Base-by-base conservation (phyloP, 2,329 filamentous ascomycete genomes). In the Neodidymelliopsis sp. region DNA sequence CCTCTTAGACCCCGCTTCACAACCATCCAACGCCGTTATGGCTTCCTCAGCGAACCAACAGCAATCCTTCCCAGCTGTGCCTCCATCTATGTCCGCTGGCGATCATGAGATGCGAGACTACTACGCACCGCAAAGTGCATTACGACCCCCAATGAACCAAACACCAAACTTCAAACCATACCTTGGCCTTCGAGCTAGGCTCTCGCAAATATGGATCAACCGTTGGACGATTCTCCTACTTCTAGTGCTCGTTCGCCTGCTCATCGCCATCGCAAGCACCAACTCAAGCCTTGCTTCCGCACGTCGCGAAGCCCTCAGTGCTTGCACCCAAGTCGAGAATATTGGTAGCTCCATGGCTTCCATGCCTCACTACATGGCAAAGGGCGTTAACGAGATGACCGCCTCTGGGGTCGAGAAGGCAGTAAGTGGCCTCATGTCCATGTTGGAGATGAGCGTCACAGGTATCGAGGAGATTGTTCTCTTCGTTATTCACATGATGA, bases 151-250 rank as follows among this genome's bases (percentile, higher is more conserved):
- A 70, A 74, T 79, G 68, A 81, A 84, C 71, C 86, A 88, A 56
- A 82, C 84, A 73, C 84, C 84, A 71, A 84, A 84, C 69, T 82
- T 89, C 67, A 97, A 91, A 57, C 93, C 94, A 54, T 97, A 97
- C 73, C 88, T 99, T 56, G 91, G 92, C 64, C 85, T 97, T 68
- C 85, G 86, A 67, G 87, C 93, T 64, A 87, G 92, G 66, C 82
- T 97, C 65, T 97, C 94, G 41, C 94, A 99, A 79, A 83, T 95
- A 73, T 97, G 93, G 91, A 86, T 99, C 77, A 97, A 99, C 79
- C 85, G 90, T 74, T 99, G 94, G 94, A 97, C 94, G 28, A 81
- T 97, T 52, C 81, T 99, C 36, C 81, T 97, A 36, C 74, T 96
- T 50, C 85, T 99, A 43, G 87, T 97, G 46, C 85, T 99, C 41